Base-by-base conservation (phyloP, 257 asterid genomes). In the Dorcoceras hygrometricum region DNA sequence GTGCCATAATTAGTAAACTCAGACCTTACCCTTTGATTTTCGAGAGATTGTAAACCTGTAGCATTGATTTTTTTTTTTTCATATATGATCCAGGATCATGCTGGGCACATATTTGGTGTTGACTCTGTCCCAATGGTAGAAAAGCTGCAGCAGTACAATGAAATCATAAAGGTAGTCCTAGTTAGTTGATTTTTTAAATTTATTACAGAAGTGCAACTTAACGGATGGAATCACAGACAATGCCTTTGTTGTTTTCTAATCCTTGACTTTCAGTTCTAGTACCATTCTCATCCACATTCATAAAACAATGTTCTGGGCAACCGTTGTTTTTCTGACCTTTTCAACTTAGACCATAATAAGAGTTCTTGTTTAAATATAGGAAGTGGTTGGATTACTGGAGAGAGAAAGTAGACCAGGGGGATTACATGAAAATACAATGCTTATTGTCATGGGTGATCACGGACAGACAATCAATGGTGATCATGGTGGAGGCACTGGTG, bases 361-460 rank as follows among this genome's bases (percentile, higher is more conserved):
- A 62, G 66, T 22, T 62, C 27, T 69, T 68, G 57, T 23, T 69
- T 74, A 58, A 71, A 67, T 79, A 28, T 81, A 91, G 98, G 78
- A 86, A 70, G 86, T 87, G 69, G 89, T 92, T 65, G 87, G 74
- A 59, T 83, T 77, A 61, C 81, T 92, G 76, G 89, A 86, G 76
- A 86, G 85, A 77, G 83, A 80, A 82, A 86, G 90, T 76, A 89
- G 88, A 70, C 87, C 91, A 16, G 98, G 97, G 66, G 95, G 91
- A 76, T 72, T 84, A 70, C 98, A 92, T 78, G 96, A 92, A 77
- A 89, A 89, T 63, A 87, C 98, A 36, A 74, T 92, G 95, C 97
- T 92, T 76, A 87, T 92, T 76, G 97, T 92, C 60, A 92, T 92
- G 98, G 98, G 98, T 53, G 98, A 92, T 82, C 98, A 92, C 39